Conservation (phyloP, 495 filamentous ascomycete genomes). For the Tuber borchii region DNA sequence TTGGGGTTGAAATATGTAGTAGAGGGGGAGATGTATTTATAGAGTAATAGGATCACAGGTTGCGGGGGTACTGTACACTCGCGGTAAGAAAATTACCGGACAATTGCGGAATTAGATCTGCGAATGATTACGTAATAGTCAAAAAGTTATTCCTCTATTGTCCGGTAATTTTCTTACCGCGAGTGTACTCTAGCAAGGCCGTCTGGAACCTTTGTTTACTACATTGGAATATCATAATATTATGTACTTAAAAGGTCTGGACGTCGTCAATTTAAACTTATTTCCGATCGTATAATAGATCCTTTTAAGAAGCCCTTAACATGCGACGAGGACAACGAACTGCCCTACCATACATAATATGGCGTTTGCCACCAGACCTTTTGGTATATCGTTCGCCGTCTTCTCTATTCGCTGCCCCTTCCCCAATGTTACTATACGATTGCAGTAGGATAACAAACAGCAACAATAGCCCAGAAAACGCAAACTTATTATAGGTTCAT, state of each 20-base stretch:
- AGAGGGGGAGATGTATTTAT: not conserved
- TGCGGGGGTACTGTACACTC: not conserved
- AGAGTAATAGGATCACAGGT: not conserved
- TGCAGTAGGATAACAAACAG: not conserved
- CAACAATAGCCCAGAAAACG: not conserved
- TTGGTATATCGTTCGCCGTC: no score
- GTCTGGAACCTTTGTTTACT: constrained; percentile 40
- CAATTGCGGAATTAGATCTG: no score
- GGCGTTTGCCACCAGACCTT: no score
- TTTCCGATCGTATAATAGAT: constrained; percentile 30
- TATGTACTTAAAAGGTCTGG: constrained; percentile 1
- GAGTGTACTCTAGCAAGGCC: not conserved
- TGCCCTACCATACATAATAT: no score
- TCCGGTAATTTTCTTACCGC: no score
- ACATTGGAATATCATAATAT: not conserved
- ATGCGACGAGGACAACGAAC: no score
- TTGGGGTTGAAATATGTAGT: no score
- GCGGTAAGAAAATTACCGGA: no score
- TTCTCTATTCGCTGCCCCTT: no score
- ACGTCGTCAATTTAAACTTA: constrained; percentile 35
- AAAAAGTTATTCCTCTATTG: no score
- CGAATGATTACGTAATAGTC: no score
- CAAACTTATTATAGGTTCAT: not conserved
- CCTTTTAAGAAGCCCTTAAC: not conserved
- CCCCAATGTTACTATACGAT: no score